These are phyloP conservation scores for Trichosporon sp. DNA, from an alignment of 1,284 basidiomycete genomes.

Conservation along the genomic window DNA sequence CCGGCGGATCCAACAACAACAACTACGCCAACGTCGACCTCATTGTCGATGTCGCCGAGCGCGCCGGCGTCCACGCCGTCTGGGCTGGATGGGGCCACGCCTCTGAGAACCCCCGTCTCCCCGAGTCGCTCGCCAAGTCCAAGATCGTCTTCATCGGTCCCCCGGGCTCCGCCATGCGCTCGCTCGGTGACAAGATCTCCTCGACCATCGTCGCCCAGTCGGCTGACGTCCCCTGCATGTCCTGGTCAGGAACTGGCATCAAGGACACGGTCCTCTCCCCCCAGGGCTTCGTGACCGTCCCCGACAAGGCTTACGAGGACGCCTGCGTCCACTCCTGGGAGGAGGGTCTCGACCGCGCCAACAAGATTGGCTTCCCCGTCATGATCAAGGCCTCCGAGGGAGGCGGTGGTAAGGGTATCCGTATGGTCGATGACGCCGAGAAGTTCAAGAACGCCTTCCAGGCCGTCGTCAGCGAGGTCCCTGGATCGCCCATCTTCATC, in stretches of 20 bases:
- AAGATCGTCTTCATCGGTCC: slow-evolving; percentile 99
- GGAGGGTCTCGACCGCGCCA: slow-evolving; percentile 77
- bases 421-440: slow-evolving; percentile 79
- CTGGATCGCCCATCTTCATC: slow-evolving; percentile 98
- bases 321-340: slow-evolving; percentile 90
- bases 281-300: slow-evolving; percentile 87
- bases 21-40: slow-evolving; percentile 99
- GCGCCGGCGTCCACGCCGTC: slow-evolving; percentile 94
- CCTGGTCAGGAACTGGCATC: slow-evolving; percentile 97
- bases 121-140: slow-evolving; percentile 84
- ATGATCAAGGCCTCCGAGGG: slow-evolving; percentile 99
- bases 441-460: slow-evolving; percentile 90
- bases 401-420: slow-evolving; percentile 97
- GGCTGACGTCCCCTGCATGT: slow-evolving; percentile 96
- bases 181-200: slow-evolving; percentile 98
- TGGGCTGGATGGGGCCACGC: slow-evolving; percentile 99
- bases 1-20: slow-evolving; percentile 98
- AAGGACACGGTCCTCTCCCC: slow-evolving; percentile 79
- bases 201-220: slow-evolving; percentile 98
- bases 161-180: slow-evolving; percentile 97
- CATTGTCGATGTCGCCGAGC: slow-evolving; percentile 97
- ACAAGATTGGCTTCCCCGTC: slow-evolving; percentile 90
- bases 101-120: slow-evolving; percentile 97
- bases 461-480: slow-evolving; percentile 94
- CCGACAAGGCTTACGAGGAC: slow-evolving; percentile 81